These are phyloP conservation scores for Boechera divaricarpa DNA, from an alignment of 345 rosid genomes.

Conservation along the genomic window DNA sequence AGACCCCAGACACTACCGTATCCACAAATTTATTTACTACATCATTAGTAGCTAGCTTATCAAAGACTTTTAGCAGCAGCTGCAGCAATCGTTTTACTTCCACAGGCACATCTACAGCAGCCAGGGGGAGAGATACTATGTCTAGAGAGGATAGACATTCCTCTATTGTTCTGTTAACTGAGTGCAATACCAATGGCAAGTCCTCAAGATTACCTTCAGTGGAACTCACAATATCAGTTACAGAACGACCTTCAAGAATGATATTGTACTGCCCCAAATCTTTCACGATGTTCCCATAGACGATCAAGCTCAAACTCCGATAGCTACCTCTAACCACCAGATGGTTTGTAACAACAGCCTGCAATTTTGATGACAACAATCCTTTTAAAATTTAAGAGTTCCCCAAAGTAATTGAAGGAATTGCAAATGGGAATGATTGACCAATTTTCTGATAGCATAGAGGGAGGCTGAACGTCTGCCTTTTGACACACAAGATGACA, in stretches of 20 bases:
- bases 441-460: conserved; percentile 5
- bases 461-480: conserved; percentile 15
- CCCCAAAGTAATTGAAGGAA: conserved; percentile 18
- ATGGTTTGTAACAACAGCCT: conserved; percentile 99
- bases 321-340: conserved; percentile 96
- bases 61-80: conserved; percentile 64
- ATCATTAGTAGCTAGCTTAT: conserved; percentile 55
- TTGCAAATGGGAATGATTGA: conserved; percentile 6
- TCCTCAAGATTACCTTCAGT: conserved; percentile 93
- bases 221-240: conserved; percentile 84
- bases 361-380: conserved; percentile 43
- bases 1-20: conserved; percentile 60
- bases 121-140: conserved; percentile 63
- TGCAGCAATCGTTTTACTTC: conserved; percentile 80
- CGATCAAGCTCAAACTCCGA: conserved; percentile 87
- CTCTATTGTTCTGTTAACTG: conserved; percentile 67
- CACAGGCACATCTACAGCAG: conserved; percentile 61
- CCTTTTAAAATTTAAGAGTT: conserved; percentile 12
- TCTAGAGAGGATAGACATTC: conserved; percentile 70
- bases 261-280: conserved; percentile 98
- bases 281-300: conserved; percentile 95
- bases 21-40: conserved; percentile 58
- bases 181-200: conserved; percentile 77
- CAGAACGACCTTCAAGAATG: conserved; percentile 87
- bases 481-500: conserved; percentile 31